Percentiles rank a stretch among this genome's conserved stretches.
phyloP scores from a whole-genome alignment of 2,329 filamentous ascomycete species.

The Cercospora zeina region DNA sequence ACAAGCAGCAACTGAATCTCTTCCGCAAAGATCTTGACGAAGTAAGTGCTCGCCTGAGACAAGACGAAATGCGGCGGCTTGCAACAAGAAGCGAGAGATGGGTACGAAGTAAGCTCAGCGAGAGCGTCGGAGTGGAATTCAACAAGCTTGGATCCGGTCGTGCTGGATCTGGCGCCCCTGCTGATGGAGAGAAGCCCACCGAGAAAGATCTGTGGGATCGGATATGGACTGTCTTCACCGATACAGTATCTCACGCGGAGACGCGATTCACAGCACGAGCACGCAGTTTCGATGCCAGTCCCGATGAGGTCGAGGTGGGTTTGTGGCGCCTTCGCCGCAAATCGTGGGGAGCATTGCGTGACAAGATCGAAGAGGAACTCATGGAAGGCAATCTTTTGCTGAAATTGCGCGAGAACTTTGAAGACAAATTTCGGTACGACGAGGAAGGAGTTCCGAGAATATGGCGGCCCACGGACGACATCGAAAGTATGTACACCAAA shows the following conservation, averaged over 20 bases:
- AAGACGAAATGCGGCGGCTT: conserved; percentile 93
- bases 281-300: conserved; percentile 87
- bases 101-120: conserved; percentile 83
- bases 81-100: conserved; percentile 90
- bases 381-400: conserved; percentile 95
- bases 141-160: conserved; percentile 91
- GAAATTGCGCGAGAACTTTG: conserved; percentile 96
- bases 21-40: conserved; percentile 91
- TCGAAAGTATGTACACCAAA: conserved; percentile 90
- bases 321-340: conserved; percentile 91
- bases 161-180: conserved; percentile 77
- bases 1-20: conserved; percentile 72
- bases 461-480: conserved; percentile 95
- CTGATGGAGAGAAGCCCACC: conserved; percentile 69
- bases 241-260: conserved; percentile 82
- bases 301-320: conserved; percentile 87
- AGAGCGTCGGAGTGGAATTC: conserved; percentile 89
- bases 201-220: conserved; percentile 95
- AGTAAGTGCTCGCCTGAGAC: conserved; percentile 78
- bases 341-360: conserved; percentile 86
- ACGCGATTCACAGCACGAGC: conserved; percentile 82
- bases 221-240: conserved; percentile 83
- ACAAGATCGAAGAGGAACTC: conserved; percentile 94
- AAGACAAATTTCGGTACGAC: conserved; percentile 98
- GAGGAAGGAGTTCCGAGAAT: conserved; percentile 91